Evolutionary conservation across 2,329 filamentous ascomycete species (phyloP), one percentile per base, ranked within the genome.

Genomic region (Lasiodiplodia sp.): DNA sequence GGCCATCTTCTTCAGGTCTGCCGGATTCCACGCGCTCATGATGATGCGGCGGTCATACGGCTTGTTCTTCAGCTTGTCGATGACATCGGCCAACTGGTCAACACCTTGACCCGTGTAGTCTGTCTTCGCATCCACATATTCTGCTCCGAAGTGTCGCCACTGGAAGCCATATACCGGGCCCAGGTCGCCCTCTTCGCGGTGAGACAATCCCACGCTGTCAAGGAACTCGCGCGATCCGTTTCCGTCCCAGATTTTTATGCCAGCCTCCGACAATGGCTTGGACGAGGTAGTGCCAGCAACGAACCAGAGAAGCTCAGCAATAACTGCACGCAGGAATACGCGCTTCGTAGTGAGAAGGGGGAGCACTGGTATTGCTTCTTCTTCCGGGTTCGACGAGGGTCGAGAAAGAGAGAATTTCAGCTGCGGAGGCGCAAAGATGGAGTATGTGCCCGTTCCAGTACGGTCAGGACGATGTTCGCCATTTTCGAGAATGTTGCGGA

Each of bases 91-190:
- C 47, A 99, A 85, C 83, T 99, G 96, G 78, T 99, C 96, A 18
- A 97, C 93, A 21, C 96, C 96, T 78, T 97, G 86, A 0, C 92
- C 94, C 0, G 88, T 86, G 81, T 99, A 99, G 78, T 98, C 93
- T 0, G 91, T 87, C 72, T 89, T 84, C 16, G 90, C 87, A 76
- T 95, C 91, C 21, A 90, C 84, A 79, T 99, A 99, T 70, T 93
- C 89, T 4, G 96, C 96, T 63, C 96, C 96, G 76, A 99, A 99
- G 81, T 98, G 95, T 3, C 96, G 92, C 96, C 96, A 99, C 82
- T 99, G 96, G 82, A 99, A 99, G 1, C 96, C 96, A 78, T 99
- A 99, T 0, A 98, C 94, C 37, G 96, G 96, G 0, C 96, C 96
- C 0, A 99, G 85, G 76, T 99, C 96, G 72, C 96, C 96, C 23